Conservation (phyloP, 257 asterid species). For the Rauvolfia tetraphylla region DNA sequence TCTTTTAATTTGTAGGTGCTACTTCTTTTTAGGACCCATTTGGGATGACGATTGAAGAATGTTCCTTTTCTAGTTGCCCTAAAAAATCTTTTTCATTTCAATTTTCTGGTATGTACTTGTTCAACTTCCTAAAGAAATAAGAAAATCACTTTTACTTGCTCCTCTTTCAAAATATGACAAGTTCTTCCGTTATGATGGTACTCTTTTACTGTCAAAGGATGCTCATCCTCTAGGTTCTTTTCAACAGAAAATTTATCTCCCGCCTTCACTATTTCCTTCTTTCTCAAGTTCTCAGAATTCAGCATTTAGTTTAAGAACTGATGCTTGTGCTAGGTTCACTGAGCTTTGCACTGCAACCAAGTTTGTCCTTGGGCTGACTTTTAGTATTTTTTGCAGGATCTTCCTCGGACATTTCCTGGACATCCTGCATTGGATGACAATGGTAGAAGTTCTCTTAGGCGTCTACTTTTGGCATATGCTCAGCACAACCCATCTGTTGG, state of each 20-base stretch:
- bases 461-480: constrained; percentile 84
- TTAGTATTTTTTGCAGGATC: constrained; percentile 55
- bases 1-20: constrained; percentile 92
- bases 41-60: constrained; percentile 51
- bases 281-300: constrained; percentile 10
- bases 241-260: constrained; percentile 4
- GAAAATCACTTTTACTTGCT: constrained; percentile 10
- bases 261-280: constrained; percentile 11
- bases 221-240: not conserved
- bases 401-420: constrained; percentile 91
- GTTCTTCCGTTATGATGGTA: not conserved
- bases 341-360: constrained; percentile 9
- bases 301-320: not conserved
- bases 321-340: constrained; percentile 8
- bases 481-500: constrained; percentile 92
- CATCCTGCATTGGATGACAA: constrained; percentile 88
- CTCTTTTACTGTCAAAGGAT: constrained; percentile 6
- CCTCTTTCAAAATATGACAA: constrained; percentile 15
- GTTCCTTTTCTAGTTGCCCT: constrained; percentile 35
- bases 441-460: constrained; percentile 81
- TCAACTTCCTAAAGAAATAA: not conserved
- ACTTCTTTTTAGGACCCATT: constrained; percentile 84
- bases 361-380: constrained; percentile 27
- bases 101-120: constrained; percentile 11
- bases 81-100: constrained; percentile 22